These are phyloP conservation scores for Warburgia ugandensis DNA, from an alignment of 164 flowering plant species.

Conservation along the genomic window DNA sequence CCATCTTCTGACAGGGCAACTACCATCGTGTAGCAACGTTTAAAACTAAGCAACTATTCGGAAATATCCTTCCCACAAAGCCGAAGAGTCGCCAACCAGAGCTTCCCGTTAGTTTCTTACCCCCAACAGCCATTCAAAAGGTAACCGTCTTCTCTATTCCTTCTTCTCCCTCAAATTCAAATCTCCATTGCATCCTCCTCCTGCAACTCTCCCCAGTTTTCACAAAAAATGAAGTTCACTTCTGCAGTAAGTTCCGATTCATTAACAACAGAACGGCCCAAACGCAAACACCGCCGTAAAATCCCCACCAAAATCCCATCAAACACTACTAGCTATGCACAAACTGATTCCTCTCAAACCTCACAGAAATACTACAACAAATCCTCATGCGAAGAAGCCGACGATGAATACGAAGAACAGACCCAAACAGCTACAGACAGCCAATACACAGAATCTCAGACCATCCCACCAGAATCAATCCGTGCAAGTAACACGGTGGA, in stretches of 20 bases:
- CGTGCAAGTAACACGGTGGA: neutral
- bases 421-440: neutral
- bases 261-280: neutral
- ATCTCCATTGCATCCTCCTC: neutral
- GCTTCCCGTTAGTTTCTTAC: too few species aligned
- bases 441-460: constrained; percentile 2
- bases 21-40: too few species aligned
- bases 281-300: neutral
- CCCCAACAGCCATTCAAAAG: too few species aligned
- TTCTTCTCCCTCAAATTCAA: neutral
- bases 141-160: constrained; percentile 37
- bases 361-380: neutral
- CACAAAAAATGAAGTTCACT: constrained; percentile 2
- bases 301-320: neutral
- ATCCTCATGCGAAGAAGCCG: neutral
- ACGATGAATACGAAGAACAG: constrained; percentile 2
- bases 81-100: too few species aligned
- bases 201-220: neutral
- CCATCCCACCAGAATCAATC: constrained; percentile 2
- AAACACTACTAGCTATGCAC: neutral
- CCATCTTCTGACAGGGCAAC: too few species aligned
- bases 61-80: too few species aligned
- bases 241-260: neutral
- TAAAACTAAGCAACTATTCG: too few species aligned
- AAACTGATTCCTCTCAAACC: constrained; percentile 1